Evolutionary conservation across 768 basidiomycete genomes (phyloP).

Genomic region (Leucogyrophana mollusca): DNA sequence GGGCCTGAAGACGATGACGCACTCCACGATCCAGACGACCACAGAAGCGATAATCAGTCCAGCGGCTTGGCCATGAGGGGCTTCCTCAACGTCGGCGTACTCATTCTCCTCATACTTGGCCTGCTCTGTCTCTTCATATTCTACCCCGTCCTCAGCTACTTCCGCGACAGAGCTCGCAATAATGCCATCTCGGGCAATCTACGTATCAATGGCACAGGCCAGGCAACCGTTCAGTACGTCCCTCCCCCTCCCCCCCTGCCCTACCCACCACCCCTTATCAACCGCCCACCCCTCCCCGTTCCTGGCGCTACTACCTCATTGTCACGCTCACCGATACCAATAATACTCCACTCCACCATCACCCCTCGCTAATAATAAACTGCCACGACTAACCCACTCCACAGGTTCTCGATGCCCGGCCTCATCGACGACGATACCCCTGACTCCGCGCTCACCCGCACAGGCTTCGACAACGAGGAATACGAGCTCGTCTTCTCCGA

Average conservation of each 20-base stretch:
- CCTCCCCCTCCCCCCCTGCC: slow-evolving; percentile 1
- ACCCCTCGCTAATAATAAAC: too few species aligned
- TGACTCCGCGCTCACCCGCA: slow-evolving; percentile 49
- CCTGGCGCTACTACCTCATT: slow-evolving; percentile 8
- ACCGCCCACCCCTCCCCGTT: not conserved
- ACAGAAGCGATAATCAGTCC: slow-evolving; percentile 23
- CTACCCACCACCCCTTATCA: not conserved
- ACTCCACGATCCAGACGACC: slow-evolving; percentile 59
- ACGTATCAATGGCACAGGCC: slow-evolving; percentile 65
- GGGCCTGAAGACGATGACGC: slow-evolving; percentile 72
- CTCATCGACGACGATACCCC: slow-evolving; percentile 78
- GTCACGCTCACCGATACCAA: not conserved
- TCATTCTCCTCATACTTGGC: slow-evolving; percentile 57
- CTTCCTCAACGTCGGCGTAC: slow-evolving; percentile 66
- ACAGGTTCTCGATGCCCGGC: slow-evolving; percentile 44
- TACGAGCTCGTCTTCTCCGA: slow-evolving; percentile 71
- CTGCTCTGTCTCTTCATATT: slow-evolving; percentile 77
- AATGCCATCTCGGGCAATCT: slow-evolving; percentile 60
- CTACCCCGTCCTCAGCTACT: slow-evolving; percentile 71
- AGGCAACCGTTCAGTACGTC: slow-evolving; percentile 53
- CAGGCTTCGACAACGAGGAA: slow-evolving; percentile 67
- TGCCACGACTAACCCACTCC: too few species aligned
- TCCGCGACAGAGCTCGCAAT: slow-evolving; percentile 36
- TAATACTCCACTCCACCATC: too few species aligned
- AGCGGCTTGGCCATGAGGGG: slow-evolving; percentile 43